A percentile compares a stretch with the other conserved stretches of the same genome.
Evolutionary conservation across 2,329 filamentous ascomycete species (phyloP).

Genomic region (Cordyceps cateniannulata): DNA sequence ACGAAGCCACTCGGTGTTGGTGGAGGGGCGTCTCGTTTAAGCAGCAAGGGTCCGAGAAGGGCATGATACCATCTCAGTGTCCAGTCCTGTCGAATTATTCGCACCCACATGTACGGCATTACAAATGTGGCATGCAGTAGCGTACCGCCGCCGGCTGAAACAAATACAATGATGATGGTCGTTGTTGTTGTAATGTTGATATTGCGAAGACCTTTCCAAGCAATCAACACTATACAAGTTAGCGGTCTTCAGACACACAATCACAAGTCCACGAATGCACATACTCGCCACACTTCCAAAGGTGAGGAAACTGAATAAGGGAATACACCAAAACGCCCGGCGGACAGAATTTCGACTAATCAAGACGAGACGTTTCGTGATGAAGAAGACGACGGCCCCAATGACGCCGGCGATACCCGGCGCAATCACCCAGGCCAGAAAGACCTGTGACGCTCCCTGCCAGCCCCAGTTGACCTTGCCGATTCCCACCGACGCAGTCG

Average conservation of each 20-base stretch:
- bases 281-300: conserved; percentile 28
- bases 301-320: conserved; percentile 32
- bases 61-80: conserved; percentile 42
- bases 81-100: conserved; percentile 46
- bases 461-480: conserved; percentile 31
- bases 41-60: conserved; percentile 40
- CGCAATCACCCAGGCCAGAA: conserved; percentile 32
- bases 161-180: conserved; percentile 33
- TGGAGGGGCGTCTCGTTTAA: conserved; percentile 30
- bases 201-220: conserved; percentile 32
- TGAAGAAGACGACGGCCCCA: conserved; percentile 26
- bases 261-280: too few species aligned
- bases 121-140: conserved; percentile 40
- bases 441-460: conserved; percentile 31
- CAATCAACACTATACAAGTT: conserved; percentile 41
- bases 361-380: conserved; percentile 29
- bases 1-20: conserved; percentile 30
- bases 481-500: conserved; percentile 30
- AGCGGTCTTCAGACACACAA: neutral
- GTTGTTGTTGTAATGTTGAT: conserved; percentile 19
- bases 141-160: conserved; percentile 34
- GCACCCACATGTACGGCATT: conserved; percentile 45
- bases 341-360: conserved; percentile 23
- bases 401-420: conserved; percentile 28
- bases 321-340: conserved; percentile 29